Evolutionary conservation across 768 basidiomycete genomes (phyloP).

Genomic region (Leccinum subtestaceum): DNA sequence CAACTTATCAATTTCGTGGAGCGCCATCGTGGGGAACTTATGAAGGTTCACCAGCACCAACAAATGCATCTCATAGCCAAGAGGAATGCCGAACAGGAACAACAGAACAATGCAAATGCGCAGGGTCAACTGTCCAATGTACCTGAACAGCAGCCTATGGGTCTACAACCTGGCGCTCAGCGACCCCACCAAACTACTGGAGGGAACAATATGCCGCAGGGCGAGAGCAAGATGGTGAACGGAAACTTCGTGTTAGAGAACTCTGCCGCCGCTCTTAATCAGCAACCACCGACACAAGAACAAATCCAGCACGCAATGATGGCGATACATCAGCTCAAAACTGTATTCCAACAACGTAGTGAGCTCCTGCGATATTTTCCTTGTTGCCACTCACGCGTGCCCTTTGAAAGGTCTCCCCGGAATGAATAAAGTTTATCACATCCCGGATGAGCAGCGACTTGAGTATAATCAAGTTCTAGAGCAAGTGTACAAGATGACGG

Average conservation of each 20-base stretch:
- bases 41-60: constrained; percentile 29
- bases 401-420: constrained; percentile 33
- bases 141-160: constrained; percentile 19
- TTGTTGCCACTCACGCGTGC: constrained; percentile 10
- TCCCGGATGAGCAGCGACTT: constrained; percentile 52
- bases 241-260: constrained; percentile 11
- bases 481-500: constrained; percentile 41
- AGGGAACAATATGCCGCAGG: constrained; percentile 9
- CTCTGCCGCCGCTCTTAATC: not conserved
- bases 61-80: constrained; percentile 13
- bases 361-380: constrained; percentile 14
- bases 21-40: constrained; percentile 38
- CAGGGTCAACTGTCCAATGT: constrained; percentile 18
- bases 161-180: constrained; percentile 15
- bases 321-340: constrained; percentile 34
- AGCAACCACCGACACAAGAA: constrained; percentile 29
- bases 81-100: constrained; percentile 23
- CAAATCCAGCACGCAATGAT: constrained; percentile 31
- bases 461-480: constrained; percentile 55
- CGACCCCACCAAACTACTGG: constrained; percentile 16
- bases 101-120: constrained; percentile 19
- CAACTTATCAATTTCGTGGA: constrained; percentile 58
- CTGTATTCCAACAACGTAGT: constrained; percentile 33
- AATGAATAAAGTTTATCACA: constrained; percentile 33
- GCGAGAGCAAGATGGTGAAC: constrained; percentile 20